A percentile compares a stretch with the other conserved stretches of the same genome.
Conservation (phyloP, 192 early-diverging fungal genomes). For the Paraglomus occultum region DNA sequence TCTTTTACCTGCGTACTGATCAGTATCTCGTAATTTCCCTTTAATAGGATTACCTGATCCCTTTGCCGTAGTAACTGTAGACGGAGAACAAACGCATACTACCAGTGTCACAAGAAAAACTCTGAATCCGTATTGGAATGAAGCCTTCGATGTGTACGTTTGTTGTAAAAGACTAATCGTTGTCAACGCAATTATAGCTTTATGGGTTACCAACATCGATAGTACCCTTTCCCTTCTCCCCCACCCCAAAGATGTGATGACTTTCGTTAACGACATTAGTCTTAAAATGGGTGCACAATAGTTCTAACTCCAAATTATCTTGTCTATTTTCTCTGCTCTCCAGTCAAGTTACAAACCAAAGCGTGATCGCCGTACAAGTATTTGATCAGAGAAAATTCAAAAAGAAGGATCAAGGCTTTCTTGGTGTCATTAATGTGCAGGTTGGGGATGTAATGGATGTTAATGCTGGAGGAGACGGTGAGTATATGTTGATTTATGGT, state of each 20-base stretch:
- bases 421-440: constrained; percentile 87
- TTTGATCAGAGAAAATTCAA: constrained; percentile 99
- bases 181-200: background rate
- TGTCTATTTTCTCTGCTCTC: background rate
- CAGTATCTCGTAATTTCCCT: background rate
- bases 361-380: constrained; percentile 89
- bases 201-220: background rate
- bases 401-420: constrained; percentile 84
- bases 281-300: background rate
- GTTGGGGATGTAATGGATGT: constrained; percentile 83
- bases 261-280: background rate
- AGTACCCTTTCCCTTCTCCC: background rate
- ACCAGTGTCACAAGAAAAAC: constrained; percentile 84
- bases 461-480: constrained; percentile 67
- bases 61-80: constrained; percentile 93
- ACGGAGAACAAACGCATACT: constrained; percentile 94
- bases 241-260: background rate
- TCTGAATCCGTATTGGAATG: constrained; percentile 97
- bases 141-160: constrained; percentile 75
- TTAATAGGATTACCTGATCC: constrained; percentile 82
- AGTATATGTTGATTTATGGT: constrained; percentile 1
- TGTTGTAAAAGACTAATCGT: background rate
- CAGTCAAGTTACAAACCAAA: constrained; percentile 69
- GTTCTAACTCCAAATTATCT: background rate
- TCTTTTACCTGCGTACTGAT: too few species aligned